Conservation (phyloP, 1,284 basidiomycete species). For the Cutaneotrichosporon mucoides region DNA sequence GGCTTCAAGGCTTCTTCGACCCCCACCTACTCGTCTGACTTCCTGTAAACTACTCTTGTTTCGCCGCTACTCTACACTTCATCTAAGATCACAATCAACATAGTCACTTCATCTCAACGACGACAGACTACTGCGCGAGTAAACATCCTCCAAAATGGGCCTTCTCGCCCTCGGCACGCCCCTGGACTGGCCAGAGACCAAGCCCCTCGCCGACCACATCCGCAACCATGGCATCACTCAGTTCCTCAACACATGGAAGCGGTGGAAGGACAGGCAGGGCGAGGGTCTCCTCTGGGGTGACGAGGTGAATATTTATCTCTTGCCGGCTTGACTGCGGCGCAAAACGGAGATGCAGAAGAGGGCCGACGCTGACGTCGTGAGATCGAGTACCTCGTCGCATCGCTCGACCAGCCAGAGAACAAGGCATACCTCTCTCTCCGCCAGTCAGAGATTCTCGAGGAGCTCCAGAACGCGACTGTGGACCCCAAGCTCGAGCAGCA, state of each 20-base stretch:
- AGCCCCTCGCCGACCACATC: slow-evolving; percentile 83
- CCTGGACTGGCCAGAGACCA: slow-evolving; percentile 85
- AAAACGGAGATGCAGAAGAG: too few species aligned
- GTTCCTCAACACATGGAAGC: slow-evolving; percentile 88
- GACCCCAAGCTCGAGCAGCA: slow-evolving; percentile 59
- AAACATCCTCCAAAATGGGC: slow-evolving; percentile 64
- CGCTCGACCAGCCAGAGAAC: slow-evolving; percentile 76
- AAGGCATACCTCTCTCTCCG: slow-evolving; percentile 78
- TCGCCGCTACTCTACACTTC: background rate
- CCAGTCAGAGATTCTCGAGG: slow-evolving; percentile 87
- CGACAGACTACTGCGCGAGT: too few species aligned
- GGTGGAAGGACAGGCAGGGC: slow-evolving; percentile 83
- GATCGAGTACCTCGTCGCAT: slow-evolving; percentile 96
- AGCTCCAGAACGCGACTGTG: slow-evolving; percentile 66
- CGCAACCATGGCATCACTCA: slow-evolving; percentile 90
- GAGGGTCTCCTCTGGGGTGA: slow-evolving; percentile 98
- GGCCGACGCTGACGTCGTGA: slow-evolving; percentile 37
- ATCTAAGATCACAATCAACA: too few species aligned
- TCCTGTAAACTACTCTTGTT: too few species aligned
- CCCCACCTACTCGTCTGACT: too few species aligned
- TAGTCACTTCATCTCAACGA: background rate
- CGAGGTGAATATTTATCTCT: slow-evolving; percentile 63
- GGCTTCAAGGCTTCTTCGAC: too few species aligned
- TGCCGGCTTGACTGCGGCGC: too few species aligned
- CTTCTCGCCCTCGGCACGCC: slow-evolving; percentile 92